Percentiles rank a stretch among this genome's conserved stretches.
Conservation (phyloP, 495 filamentous ascomycete genomes). For the Diplogelasinospora grovesii region DNA sequence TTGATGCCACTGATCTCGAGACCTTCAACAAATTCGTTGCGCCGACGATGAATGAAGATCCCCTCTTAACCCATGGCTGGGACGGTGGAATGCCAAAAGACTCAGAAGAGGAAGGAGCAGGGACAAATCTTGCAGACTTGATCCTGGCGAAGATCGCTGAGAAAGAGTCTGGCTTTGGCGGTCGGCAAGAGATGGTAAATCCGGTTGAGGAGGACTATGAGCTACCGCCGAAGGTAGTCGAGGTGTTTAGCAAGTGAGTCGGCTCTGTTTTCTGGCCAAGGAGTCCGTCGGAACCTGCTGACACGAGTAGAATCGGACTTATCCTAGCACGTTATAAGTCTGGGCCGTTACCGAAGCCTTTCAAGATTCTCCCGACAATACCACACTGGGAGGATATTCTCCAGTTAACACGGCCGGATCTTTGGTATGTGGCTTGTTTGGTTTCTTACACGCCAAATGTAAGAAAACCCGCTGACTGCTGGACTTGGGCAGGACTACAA, state of each 20-base stretch:
- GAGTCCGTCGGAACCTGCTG: conserved; percentile 6
- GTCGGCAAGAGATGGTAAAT: conserved; percentile 21
- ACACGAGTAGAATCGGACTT: conserved; percentile 60
- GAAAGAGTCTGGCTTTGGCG: conserved; percentile 63
- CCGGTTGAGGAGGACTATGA: conserved; percentile 71
- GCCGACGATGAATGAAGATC: conserved; percentile 43
- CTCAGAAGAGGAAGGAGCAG: conserved; percentile 44
- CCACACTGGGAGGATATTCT: conserved; percentile 80
- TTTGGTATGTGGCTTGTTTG: conserved; percentile 11
- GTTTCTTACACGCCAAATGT: no score
- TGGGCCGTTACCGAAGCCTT: conserved; percentile 89
- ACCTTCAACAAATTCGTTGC: conserved; percentile 88
- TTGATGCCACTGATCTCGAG: conserved; percentile 84
- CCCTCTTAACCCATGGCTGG: conserved; percentile 46
- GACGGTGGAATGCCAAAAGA: conserved; percentile 31
- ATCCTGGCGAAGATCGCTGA: conserved; percentile 91
- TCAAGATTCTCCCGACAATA: conserved; percentile 91
- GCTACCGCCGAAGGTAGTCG: conserved; percentile 83
- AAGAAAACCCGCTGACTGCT: not conserved
- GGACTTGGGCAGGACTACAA: conserved; percentile 58
- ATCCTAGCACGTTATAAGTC: conserved; percentile 91
- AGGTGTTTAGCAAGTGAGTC: conserved; percentile 83
- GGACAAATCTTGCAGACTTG: conserved; percentile 81
- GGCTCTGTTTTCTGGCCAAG: not conserved
- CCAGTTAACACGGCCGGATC: conserved; percentile 21